phyloP scores from a whole-genome alignment of 345 rosid genomes.

The Eucalyptus decipiens region DNA sequence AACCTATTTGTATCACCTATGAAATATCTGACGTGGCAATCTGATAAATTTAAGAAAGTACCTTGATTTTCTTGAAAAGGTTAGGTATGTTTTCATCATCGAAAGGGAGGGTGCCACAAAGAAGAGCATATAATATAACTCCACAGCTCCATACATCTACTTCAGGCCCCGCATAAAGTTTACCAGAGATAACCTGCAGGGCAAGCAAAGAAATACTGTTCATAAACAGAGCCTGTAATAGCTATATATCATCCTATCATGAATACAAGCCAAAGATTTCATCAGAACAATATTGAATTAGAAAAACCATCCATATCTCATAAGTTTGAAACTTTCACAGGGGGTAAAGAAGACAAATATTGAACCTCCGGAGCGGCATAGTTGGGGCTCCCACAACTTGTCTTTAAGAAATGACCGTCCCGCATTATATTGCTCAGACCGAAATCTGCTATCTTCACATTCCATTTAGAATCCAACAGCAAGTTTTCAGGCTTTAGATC shows the following conservation, averaged over 20 bases:
- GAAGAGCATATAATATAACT: slow-evolving; percentile 94
- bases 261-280: neutral
- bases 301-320: neutral
- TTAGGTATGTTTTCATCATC: slow-evolving; percentile 97
- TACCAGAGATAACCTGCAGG: slow-evolving; percentile 87
- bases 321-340: neutral
- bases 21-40: neutral
- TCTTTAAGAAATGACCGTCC: slow-evolving; percentile 96
- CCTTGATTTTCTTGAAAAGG: slow-evolving; percentile 96
- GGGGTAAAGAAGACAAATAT: neutral
- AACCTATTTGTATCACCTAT: neutral
- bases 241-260: neutral
- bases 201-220: neutral
- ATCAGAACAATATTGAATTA: neutral
- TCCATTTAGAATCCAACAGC: slow-evolving; percentile 87
- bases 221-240: neutral
- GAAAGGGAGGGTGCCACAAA: slow-evolving; percentile 95
- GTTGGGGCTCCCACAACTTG: slow-evolving; percentile 99
- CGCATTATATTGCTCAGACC: slow-evolving; percentile 97
- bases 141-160: slow-evolving; percentile 99
- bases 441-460: slow-evolving; percentile 98
- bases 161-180: slow-evolving; percentile 95
- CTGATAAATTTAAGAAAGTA: neutral
- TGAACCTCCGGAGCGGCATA: slow-evolving; percentile 97
- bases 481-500: slow-evolving; percentile 98